Base-by-base conservation (phyloP, 78 protist species). In the Pelomyxa schiedti region DNA sequence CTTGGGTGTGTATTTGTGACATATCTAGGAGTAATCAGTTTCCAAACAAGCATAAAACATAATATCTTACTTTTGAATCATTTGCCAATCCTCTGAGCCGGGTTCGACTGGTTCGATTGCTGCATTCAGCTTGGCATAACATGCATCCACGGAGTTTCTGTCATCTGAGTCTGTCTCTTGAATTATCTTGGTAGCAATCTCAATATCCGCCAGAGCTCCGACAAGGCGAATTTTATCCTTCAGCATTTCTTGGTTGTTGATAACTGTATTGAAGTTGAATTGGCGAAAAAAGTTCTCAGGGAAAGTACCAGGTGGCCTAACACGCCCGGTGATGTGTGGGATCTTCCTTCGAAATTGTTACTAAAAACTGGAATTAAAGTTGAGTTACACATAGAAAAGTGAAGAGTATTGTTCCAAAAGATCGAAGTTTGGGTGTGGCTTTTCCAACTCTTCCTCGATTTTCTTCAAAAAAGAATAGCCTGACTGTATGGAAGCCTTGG, bases 261-360 rank as follows among this genome's bases (percentile, higher is more conserved):
- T 75, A 32, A 71, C 30, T 4, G n/a, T n/a, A n/a, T n/a, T n/a
- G n/a, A n/a, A n/a, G n/a, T n/a, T n/a, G n/a, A n/a, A n/a, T n/a
- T n/a, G n/a, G n/a, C n/a, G n/a, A n/a, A n/a, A n/a, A n/a, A n/a
- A n/a, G n/a, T n/a, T n/a, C n/a, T n/a, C n/a, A n/a, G n/a, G n/a
- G n/a, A n/a, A n/a, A n/a, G n/a, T n/a, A n/a, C n/a, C n/a, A n/a
- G 77, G 89, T 52, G 94, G 94, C 30, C 86, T 79, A 9, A 39
- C 4, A 4, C 35, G 70, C 70, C 35, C 43, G 69, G 16, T n/a
- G 43, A n/a, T 67, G 70, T 29, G 43, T 37, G 43, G 70, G 69
- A 67, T 41, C 70, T n/a, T 9, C 26, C 89, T 75, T n/a, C n/a
- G n/a, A n/a, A n/a, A n/a, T n/a, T n/a, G n/a, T n/a, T n/a, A n/a